Conservation (phyloP, 257 asterid genomes). For the Penstemon newberryi region DNA sequence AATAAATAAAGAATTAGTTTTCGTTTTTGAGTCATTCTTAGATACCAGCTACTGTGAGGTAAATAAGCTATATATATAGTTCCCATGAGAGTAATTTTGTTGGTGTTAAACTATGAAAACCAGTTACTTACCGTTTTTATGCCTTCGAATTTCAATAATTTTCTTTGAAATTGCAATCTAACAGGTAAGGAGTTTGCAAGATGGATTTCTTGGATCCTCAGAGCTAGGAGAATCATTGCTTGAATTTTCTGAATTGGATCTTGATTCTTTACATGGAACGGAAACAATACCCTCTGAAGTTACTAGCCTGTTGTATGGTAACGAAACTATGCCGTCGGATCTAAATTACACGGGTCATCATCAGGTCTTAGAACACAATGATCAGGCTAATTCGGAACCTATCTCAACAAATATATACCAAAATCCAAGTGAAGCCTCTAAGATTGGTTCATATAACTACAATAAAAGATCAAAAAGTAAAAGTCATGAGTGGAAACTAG, state of each 20-base stretch:
- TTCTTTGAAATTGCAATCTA: too few species aligned
- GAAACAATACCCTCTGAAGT: constrained; percentile 41
- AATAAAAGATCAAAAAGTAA: neutral
- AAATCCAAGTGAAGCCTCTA: too few species aligned
- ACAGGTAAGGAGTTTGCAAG: too few species aligned
- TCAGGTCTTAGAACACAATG: constrained; percentile 24
- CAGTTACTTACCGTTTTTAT: too few species aligned
- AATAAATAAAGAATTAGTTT: too few species aligned
- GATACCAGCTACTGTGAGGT: too few species aligned
- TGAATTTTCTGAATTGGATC: constrained; percentile 35
- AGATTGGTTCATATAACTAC: too few species aligned
- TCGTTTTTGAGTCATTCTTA: too few species aligned
- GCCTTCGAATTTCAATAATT: too few species aligned
- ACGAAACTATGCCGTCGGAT: constrained; percentile 25
- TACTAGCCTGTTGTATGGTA: constrained; percentile 28
- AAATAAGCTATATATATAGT: too few species aligned
- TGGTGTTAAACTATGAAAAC: too few species aligned
- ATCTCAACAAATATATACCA: constrained; percentile 5
- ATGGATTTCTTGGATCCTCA: neutral
- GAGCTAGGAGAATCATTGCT: constrained; percentile 36
- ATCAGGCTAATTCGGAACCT: constrained; percentile 12
- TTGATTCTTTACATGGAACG: constrained; percentile 30
- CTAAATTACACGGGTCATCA: constrained; percentile 22
- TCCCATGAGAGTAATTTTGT: too few species aligned
- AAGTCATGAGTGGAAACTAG: constrained; percentile 38